Base-by-base conservation (phyloP, 768 basidiomycete species). In the Boletus rubroflammeus region DNA sequence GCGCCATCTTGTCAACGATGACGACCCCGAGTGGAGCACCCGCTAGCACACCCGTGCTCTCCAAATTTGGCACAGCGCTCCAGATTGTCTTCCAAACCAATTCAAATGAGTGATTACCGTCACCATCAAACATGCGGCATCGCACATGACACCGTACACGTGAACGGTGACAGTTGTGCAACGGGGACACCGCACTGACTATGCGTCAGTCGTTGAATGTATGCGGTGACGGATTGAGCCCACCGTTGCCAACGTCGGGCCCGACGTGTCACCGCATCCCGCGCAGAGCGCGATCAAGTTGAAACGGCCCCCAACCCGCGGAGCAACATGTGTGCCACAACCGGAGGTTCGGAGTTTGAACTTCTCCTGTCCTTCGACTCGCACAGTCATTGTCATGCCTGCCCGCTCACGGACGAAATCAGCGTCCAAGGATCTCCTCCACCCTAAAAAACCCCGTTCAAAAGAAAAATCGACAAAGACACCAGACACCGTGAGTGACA, bases 341-440 rank as follows among this genome's bases (percentile, higher is more conserved):
- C 52, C 48, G 55, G 51, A 57, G 15, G 3, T 40, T 57, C 69
- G 69, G 69, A 72, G 69, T 70, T 69, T 67, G 14, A 70, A 70
- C 54, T 59, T 19, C 41, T 59, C 53, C 57, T 72, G 58, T 66
- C 54, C 59, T 71, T 50, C 62, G 56, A 62, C 62, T 62, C 35
- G 58, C 53, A 45, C 50, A 49, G 51, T 48, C 62, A 53, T 60
- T 54, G 51, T 43, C 53, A 80, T 80, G 79, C 75, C 73, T 48
- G 76, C 76, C 51, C 79, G 79, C 51, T 71, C 79, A 50, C 76
- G 73, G 55, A 73, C 76, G 35, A 76, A 74, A 64, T 65, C 78
- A 14, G 25, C 58, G 43, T 35, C 65, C 42, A 62, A 58, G 47
- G 59, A 57, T 31, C 21, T 50, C 19, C 47, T 13, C 25, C 47